Percentiles rank a stretch among this genome's conserved stretches.
These are phyloP conservation scores for Fragilariopsis cylindrus DNA, from an alignment of 108 stramenopile genomes.

Conservation along the genomic window DNA sequence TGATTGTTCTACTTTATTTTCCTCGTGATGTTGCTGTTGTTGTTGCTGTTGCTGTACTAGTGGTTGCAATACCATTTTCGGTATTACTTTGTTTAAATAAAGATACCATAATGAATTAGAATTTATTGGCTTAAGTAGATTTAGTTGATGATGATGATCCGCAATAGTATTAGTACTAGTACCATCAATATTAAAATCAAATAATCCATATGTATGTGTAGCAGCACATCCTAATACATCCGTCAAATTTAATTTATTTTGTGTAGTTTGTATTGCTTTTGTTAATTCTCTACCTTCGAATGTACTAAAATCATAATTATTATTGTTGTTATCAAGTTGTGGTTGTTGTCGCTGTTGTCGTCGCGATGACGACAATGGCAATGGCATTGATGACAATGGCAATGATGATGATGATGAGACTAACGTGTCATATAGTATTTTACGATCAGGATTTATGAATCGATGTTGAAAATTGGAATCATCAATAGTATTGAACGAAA, in stretches of 20 bases:
- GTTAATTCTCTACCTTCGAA: slow-evolving; percentile 47
- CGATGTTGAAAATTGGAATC: slow-evolving; percentile 41
- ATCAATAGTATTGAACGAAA: slow-evolving; percentile 18
- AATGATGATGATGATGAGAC: slow-evolving; percentile 11
- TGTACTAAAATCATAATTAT: slow-evolving; percentile 38
- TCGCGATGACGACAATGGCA: too few species aligned
- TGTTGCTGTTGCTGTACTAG: neutral
- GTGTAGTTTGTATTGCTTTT: slow-evolving; percentile 43
- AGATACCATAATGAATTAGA: slow-evolving; percentile 39
- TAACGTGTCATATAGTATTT: slow-evolving; percentile 33
- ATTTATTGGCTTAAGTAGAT: too few species aligned
- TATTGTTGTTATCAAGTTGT: neutral
- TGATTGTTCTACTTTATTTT: neutral
- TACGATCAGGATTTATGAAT: slow-evolving; percentile 55
- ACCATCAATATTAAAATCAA: neutral
- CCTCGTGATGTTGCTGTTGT: neutral
- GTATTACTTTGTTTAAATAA: slow-evolving; percentile 33
- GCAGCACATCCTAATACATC: slow-evolving; percentile 55
- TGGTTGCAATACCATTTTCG: slow-evolving; percentile 10
- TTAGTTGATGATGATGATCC: neutral
- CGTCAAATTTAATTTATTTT: slow-evolving; percentile 43
- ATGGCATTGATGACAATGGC: too few species aligned
- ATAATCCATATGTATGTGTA: slow-evolving; percentile 27
- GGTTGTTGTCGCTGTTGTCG: too few species aligned
- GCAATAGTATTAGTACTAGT: too few species aligned